Evolutionary conservation across 306 rosid genomes (phyloP).

Genomic region (Prunus mume): DNA sequence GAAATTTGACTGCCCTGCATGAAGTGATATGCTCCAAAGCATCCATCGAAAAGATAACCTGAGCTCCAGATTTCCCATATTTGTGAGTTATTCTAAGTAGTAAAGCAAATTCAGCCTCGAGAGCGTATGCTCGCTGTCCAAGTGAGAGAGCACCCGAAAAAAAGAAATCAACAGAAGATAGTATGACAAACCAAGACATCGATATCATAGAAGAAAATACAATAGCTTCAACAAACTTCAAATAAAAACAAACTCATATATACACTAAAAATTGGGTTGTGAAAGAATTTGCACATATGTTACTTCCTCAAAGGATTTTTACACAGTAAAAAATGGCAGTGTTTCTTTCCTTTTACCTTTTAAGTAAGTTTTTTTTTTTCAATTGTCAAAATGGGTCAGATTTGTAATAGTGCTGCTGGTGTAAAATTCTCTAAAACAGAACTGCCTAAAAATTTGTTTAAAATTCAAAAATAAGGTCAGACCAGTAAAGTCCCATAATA

Average conservation of each 20-base stretch:
- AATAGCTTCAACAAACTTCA: background rate
- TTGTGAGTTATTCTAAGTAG: slow-evolving; percentile 77
- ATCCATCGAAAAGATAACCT: slow-evolving; percentile 79
- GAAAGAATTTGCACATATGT: background rate
- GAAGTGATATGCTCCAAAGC: slow-evolving; percentile 80
- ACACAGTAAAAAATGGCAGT: background rate
- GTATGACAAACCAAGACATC: background rate
- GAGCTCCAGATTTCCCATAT: slow-evolving; percentile 92
- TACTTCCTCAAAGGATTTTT: background rate
- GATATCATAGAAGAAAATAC: background rate
- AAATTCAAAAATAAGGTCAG: background rate
- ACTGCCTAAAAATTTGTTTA: background rate
- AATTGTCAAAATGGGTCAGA: background rate
- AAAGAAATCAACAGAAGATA: background rate
- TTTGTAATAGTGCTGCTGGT: background rate
- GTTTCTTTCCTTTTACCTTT: background rate
- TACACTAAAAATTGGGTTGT: background rate
- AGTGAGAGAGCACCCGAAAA: background rate
- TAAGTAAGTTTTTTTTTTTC: background rate
- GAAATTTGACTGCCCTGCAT: slow-evolving; percentile 59
- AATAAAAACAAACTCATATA: background rate
- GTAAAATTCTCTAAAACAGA: background rate
- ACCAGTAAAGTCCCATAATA: background rate
- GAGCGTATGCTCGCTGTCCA: slow-evolving; percentile 62
- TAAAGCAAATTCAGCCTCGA: slow-evolving; percentile 87